phyloP scores from a whole-genome alignment of 2,329 filamentous ascomycete species.

The Rutstroemia sp. region DNA sequence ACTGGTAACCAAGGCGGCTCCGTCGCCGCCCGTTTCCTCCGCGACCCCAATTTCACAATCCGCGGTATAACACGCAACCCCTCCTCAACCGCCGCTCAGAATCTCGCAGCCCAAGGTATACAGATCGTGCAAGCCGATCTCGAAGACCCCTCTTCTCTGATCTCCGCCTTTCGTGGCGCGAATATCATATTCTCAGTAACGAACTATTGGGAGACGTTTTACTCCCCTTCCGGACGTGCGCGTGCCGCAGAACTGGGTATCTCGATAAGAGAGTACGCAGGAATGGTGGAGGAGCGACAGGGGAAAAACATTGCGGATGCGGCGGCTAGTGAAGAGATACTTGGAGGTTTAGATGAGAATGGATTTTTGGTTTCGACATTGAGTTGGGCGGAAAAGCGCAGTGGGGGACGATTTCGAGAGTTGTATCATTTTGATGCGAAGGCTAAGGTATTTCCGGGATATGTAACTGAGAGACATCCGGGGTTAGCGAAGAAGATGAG shows the following conservation, averaged over 20 bases:
- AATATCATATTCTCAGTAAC: constrained; percentile 34
- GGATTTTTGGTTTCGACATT: constrained; percentile 27
- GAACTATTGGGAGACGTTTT: constrained; percentile 24
- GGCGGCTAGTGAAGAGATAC: constrained; percentile 32
- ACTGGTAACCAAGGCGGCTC: constrained; percentile 35
- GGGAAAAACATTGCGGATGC: constrained; percentile 50
- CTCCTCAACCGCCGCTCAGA: constrained; percentile 33
- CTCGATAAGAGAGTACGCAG: constrained; percentile 25
- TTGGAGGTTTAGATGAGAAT: constrained; percentile 32
- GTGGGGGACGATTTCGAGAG: constrained; percentile 36
- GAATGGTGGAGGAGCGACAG: constrained; percentile 42
- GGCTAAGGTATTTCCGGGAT: constrained; percentile 33
- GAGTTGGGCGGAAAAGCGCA: constrained; percentile 40
- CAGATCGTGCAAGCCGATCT: constrained; percentile 33
- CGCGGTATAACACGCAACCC: constrained; percentile 41
- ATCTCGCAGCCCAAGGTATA: constrained; percentile 35
- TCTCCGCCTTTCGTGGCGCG: constrained; percentile 31
- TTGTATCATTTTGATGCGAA: constrained; percentile 47
- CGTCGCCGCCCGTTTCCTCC: constrained; percentile 38
- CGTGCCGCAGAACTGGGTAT: constrained; percentile 29
- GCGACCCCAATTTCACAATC: constrained; percentile 36
- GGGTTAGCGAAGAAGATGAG: constrained; percentile 41
- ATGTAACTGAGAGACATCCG: constrained; percentile 35
- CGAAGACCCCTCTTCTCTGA: constrained; percentile 17
- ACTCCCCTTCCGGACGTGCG: not conserved